Evolutionary conservation across 2,329 filamentous ascomycete species (phyloP), one percentile per base, ranked within the genome.

Genomic region (Colletotrichum sp.): DNA sequence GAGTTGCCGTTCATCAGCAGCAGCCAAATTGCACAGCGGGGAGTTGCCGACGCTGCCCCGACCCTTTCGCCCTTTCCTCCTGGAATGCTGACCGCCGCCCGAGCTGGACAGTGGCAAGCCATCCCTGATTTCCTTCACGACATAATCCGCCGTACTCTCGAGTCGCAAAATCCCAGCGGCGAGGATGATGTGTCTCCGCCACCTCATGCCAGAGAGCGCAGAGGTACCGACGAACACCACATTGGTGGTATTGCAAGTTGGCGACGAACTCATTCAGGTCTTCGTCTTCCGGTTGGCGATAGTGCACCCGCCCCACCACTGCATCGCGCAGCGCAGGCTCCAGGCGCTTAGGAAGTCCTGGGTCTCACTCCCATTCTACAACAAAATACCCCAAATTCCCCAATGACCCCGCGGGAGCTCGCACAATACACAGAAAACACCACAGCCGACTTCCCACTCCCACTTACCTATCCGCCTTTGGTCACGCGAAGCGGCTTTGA

Each of bases 41-140:
- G 79, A 68, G 81, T 78, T 79, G 83, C 83, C 79, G 81, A 83
- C 81, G 84, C 79, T 82, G 79, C 77, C 64, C 75, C 81, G 16
- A 79, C 83, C 60, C 79, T 82, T 71, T 75, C 84, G 24, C 81
- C 90, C 18, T 86, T 91, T 77, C 89, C 90, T 7, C 85, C 87
- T 2, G 85, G 87, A 44, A 88, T 92, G 84, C 82, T 92, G 18
- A 87, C 84, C 69, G 89, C 89, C 10, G 91, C 90, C n/a, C 86
- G 90, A 75, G 85, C 86, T 9, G 90, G 90, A 60, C 87, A 88
- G 77, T 93, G 91, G 91, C 82, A 88, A 52, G 88, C 91, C 28
- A 88, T 93, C 15, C 91, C 91, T 18, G 88, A 90, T 59, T 88
- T 88, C 63, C 84, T 92, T 48, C 90, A 90, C 77, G 86, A 86